Conservation (phyloP, 2,329 filamentous ascomycete species). For the Venturia pyrina region DNA sequence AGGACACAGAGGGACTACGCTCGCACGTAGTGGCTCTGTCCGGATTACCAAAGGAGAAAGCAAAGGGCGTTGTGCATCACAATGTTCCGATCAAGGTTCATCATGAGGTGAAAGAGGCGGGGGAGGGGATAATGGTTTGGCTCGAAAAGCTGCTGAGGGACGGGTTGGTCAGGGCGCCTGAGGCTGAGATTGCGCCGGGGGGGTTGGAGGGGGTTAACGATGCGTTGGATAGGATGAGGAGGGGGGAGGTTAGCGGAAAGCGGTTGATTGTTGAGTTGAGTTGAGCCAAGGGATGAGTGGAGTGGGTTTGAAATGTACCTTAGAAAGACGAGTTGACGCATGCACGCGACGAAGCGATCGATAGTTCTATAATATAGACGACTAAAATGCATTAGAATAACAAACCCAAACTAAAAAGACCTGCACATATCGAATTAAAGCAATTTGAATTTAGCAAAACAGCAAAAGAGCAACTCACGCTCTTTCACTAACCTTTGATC, state of each 20-base stretch:
- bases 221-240: constrained; percentile 55
- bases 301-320: neutral
- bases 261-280: constrained; percentile 48
- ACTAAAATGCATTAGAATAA: too few relatives aligned
- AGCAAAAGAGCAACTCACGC: too few relatives aligned
- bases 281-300: neutral
- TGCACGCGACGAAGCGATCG: too few relatives aligned
- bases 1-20: constrained; percentile 20
- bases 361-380: too few relatives aligned
- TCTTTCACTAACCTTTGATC: too few relatives aligned
- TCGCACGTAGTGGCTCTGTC: constrained; percentile 57
- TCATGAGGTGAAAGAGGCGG: constrained; percentile 55
- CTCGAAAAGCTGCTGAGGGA: constrained; percentile 53
- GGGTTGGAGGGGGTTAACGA: constrained; percentile 59
- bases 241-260: constrained; percentile 57
- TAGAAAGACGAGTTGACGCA: too few relatives aligned
- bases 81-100: constrained; percentile 67
- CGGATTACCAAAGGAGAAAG: constrained; percentile 51
- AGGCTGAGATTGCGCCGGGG: constrained; percentile 53
- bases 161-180: constrained; percentile 46
- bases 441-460: too few relatives aligned
- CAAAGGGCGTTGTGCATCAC: constrained; percentile 45
- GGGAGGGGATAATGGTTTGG: constrained; percentile 55
- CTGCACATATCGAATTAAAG: too few relatives aligned
- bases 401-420: too few relatives aligned